phyloP scores from a whole-genome alignment of 164 flowering plant species.

The Kingdonia uniflora region DNA sequence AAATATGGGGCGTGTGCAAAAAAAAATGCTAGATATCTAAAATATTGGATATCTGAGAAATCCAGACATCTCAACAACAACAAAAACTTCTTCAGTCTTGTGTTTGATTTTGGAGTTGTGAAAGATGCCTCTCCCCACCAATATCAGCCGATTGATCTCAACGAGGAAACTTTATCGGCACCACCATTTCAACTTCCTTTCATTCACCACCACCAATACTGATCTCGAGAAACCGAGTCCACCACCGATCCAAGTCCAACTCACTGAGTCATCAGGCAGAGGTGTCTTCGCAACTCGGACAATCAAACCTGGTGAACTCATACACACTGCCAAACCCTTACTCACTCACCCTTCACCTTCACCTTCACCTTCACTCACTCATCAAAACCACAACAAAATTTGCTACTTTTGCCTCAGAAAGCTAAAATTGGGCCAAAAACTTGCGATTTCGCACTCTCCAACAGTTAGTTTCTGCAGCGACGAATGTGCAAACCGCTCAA shows the following conservation, averaged over 20 bases:
- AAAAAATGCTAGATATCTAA: too few species aligned
- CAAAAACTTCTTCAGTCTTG: too few species aligned
- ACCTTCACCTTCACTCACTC: too few species aligned
- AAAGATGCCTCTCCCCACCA: too few species aligned
- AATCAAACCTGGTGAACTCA: constrained; percentile 64
- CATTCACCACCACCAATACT: constrained; percentile 5
- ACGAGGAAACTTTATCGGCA: neutral
- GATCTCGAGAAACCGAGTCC: constrained; percentile 22
- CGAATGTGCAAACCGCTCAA: constrained; percentile 35
- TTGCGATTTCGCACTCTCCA: constrained; percentile 7
- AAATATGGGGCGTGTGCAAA: too few species aligned
- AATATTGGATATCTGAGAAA: too few species aligned
- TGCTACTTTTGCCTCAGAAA: constrained; percentile 21
- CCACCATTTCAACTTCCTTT: neutral
- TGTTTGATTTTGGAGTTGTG: too few species aligned
- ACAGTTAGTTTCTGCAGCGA: constrained; percentile 43
- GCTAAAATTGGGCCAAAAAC: neutral
- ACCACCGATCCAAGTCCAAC: constrained; percentile 67
- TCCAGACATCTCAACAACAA: too few species aligned
- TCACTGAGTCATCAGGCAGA: constrained; percentile 79
- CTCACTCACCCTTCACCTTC: constrained; percentile 53
- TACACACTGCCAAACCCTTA: constrained; percentile 77
- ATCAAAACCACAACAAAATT: constrained; percentile 4
- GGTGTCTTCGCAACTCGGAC: constrained; percentile 78
- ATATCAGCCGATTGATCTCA: neutral